A percentile compares a stretch with the other conserved stretches of the same genome.
These are phyloP conservation scores for Maudiozyma saulgeensis DNA, from an alignment of 805 yeast genomes.

Conservation along the genomic window DNA sequence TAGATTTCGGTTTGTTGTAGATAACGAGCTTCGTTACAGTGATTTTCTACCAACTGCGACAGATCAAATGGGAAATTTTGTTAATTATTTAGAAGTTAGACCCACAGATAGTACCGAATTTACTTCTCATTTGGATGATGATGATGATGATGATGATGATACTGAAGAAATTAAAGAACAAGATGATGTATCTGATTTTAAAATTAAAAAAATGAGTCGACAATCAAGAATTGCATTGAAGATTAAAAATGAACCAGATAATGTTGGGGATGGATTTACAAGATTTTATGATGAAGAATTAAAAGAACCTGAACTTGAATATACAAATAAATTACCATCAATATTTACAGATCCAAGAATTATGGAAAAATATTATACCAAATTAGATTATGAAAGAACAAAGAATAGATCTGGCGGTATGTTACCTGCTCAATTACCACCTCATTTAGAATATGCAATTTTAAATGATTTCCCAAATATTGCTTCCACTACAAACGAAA, in stretches of 20 bases:
- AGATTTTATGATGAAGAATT: slow-evolving; percentile 59
- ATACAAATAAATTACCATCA: slow-evolving; percentile 66
- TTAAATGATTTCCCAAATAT: slow-evolving; percentile 50
- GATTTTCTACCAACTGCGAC: slow-evolving; percentile 89
- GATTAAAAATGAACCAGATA: slow-evolving; percentile 36
- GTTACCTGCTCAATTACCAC: slow-evolving; percentile 94
- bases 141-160: background rate
- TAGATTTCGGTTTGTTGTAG: slow-evolving; percentile 85
- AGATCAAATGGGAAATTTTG: slow-evolving; percentile 90
- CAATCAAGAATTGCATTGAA: slow-evolving; percentile 43
- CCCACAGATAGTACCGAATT: slow-evolving; percentile 21
- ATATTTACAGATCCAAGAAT: slow-evolving; percentile 76
- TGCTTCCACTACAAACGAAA: slow-evolving; percentile 12
- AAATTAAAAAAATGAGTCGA: slow-evolving; percentile 16
- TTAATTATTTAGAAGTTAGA: slow-evolving; percentile 76
- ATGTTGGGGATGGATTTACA: slow-evolving; percentile 72
- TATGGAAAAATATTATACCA: slow-evolving; percentile 75
- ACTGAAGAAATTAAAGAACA: background rate
- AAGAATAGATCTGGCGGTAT: slow-evolving; percentile 45
- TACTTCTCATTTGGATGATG: background rate
- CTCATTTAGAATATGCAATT: slow-evolving; percentile 88
- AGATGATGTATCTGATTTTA: background rate
- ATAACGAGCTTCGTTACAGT: slow-evolving; percentile 80
- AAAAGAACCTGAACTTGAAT: slow-evolving; percentile 25
- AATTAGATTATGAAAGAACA: slow-evolving; percentile 51